Evolutionary conservation across 441 rosid genomes (phyloP).

Genomic region (Jatropha podagrica): DNA sequence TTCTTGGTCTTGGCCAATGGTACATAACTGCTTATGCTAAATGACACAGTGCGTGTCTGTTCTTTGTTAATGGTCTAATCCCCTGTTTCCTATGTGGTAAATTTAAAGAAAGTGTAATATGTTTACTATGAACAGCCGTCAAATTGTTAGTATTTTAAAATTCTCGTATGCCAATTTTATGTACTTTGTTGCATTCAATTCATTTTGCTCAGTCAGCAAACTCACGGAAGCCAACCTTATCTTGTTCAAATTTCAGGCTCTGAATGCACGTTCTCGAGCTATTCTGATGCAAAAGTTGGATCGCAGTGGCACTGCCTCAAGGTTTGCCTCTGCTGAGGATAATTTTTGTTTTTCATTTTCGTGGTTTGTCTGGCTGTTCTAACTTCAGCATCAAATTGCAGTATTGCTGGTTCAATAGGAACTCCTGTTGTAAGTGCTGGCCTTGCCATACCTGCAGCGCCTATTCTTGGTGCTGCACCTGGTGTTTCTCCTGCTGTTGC

Average conservation of each 20-base stretch:
- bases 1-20: not conserved
- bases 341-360: conserved; percentile 3
- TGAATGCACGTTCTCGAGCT: conserved; percentile 91
- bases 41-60: not conserved
- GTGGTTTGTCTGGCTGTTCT: conserved; percentile 15
- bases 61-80: not conserved
- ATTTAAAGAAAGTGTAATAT: not conserved
- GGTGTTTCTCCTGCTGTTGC: conserved; percentile 47
- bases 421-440: conserved; percentile 41
- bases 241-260: conserved; percentile 50
- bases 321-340: conserved; percentile 40
- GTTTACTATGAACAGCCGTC: not conserved
- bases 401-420: conserved; percentile 40
- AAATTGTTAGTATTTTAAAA: not conserved
- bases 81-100: not conserved
- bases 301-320: conserved; percentile 77
- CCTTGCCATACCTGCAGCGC: conserved; percentile 41
- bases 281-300: conserved; percentile 91
- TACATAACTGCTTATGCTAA: not conserved
- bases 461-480: conserved; percentile 45
- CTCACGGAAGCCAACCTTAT: conserved; percentile 11
- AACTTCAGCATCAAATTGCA: conserved; percentile 26
- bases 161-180: not conserved
- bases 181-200: not conserved
- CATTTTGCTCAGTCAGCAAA: not conserved